phyloP scores from a whole-genome alignment of 371 early-diverging fungal species.

The Gilbertella persicaria region DNA sequence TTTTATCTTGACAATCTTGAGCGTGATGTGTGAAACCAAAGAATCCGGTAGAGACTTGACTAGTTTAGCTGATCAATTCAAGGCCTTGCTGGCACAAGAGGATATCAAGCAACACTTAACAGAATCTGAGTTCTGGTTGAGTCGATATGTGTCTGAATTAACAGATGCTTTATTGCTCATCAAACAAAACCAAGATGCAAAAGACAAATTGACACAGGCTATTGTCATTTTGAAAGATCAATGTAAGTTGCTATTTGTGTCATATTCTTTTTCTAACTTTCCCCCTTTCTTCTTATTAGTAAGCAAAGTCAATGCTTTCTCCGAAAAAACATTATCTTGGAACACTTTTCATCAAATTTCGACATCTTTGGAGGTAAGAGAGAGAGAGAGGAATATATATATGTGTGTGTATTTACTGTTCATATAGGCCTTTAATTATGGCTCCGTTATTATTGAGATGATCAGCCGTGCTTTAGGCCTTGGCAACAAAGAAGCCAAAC shows the following conservation, averaged over 20 bases:
- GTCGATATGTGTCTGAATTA: constrained; percentile 25
- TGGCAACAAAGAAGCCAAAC: constrained; percentile 43
- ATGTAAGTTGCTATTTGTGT: constrained; percentile 8
- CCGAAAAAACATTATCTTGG: constrained; percentile 29
- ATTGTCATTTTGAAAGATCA: constrained; percentile 14
- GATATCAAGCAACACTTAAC: constrained; percentile 23
- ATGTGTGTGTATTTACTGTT: background rate
- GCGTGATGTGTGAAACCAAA: constrained; percentile 35
- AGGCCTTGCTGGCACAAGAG: constrained; percentile 14
- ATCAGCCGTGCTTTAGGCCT: constrained; percentile 39
- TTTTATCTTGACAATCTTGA: constrained; percentile 31
- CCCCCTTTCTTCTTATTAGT: constrained; percentile 1
- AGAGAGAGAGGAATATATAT: too few relatives aligned
- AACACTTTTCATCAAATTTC: constrained; percentile 33
- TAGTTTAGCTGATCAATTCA: constrained; percentile 18
- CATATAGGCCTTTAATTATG: constrained; percentile 42
- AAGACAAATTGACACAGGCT: constrained; percentile 17
- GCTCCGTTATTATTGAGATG: constrained; percentile 36
- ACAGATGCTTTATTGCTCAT: constrained; percentile 24
- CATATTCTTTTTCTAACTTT: background rate
- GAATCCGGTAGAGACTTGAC: constrained; percentile 20
- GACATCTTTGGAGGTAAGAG: constrained; percentile 32
- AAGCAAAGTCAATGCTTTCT: constrained; percentile 12
- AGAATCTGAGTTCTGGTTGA: constrained; percentile 27
- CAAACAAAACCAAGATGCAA: constrained; percentile 14